Evolutionary conservation across 2,329 filamentous ascomycete species (phyloP), one percentile per base, ranked within the genome.

Genomic region (Alternaria sp.): DNA sequence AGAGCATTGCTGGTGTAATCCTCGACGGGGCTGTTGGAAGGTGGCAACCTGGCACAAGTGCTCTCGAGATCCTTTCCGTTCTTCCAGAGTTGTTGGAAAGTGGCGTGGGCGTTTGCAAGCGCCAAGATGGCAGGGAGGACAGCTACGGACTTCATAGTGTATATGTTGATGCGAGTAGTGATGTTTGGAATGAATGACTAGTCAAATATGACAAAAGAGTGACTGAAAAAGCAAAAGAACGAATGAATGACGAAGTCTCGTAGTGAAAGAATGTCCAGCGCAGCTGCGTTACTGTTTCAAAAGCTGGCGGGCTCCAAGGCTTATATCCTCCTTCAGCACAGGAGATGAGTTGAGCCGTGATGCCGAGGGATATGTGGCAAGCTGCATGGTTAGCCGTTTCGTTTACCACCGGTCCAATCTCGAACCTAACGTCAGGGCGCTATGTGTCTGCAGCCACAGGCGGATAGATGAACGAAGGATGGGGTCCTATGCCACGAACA

Each of bases 51-150:
- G 24, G 69, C 71, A 51, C 71, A 74, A 8, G 69, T 72, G 66
- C 66, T 71, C 59, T 71, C 68, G 7, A 73, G 66, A 56, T 74
- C 71, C 54, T 73, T 67, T 47, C 71, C 71, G 48, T 74, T 73
- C 61, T 68, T 71, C 70, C 70, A 73, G 36, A 73, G 64, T 63
- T 74, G 70, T 65, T 74, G 71, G 62, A 63, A 74, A 59, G 66
- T 74, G 32, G 71, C 71, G 57, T 74, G 71, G 57, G 69, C 68
- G 52, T 73, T 69, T 18, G 69, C 67, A 54, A 72, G 59, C 51
- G 70, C 70, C 57, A 67, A 54, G 36, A 74, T 58, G 64, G 69
- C 68, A 61, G 70, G 67, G 57, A 74, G 55, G 59, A 67, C 54
- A 65, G 69, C 70, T 54, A 65, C 58, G 46, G 70, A 66, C 70